Evolutionary conservation across 371 early-diverging fungal species (phyloP), one percentile per base, ranked within the genome.

Genomic region (Apophysomyces ossiformis): DNA sequence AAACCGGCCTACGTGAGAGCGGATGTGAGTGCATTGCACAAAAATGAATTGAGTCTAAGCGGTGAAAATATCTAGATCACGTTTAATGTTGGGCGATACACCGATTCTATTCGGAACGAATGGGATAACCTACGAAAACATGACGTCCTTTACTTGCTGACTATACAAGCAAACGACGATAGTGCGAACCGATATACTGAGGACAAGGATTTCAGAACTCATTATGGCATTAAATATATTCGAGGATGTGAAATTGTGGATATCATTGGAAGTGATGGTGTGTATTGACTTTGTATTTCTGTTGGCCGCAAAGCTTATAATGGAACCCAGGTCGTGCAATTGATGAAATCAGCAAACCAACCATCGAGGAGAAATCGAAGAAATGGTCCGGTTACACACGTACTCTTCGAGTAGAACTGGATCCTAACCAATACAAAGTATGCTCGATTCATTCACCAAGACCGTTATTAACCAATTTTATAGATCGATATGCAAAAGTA

Each of bases 241-340:
- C 91, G 99, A 37, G 96, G 96, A 1, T 94, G 95, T 72, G 90
- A 95, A 79, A 85, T 98, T 26, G 78, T 87, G 9, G 90, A 92
- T 43, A 74, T 91, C 1, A 69, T 96, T 70, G 94, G 91, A 38
- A 84, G 79, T 16, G 88, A 93, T 60, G 95, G 94, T 62, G 60
- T 74, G 56, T 64, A 74, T 26, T 15, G 21, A 15, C 45, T 16
- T 41, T 12, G 16, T 45, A 45, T 13, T 43, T 32, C 7, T 35
- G 37, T 21, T n/a, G 37, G 36, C 2, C 0, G 32, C 8, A 7
- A 21, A 1, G 16, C 37, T 41, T 41, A 58, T 21, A 8, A 6
- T 6, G 7, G 7, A 9, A 60, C 63, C 39, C 36, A 75, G 72
- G 82, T 26, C 82, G 83, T 61, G 83, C 87, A 1, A 75, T 91